phyloP scores from a whole-genome alignment of 345 rosid species.

The Brassica incana region DNA sequence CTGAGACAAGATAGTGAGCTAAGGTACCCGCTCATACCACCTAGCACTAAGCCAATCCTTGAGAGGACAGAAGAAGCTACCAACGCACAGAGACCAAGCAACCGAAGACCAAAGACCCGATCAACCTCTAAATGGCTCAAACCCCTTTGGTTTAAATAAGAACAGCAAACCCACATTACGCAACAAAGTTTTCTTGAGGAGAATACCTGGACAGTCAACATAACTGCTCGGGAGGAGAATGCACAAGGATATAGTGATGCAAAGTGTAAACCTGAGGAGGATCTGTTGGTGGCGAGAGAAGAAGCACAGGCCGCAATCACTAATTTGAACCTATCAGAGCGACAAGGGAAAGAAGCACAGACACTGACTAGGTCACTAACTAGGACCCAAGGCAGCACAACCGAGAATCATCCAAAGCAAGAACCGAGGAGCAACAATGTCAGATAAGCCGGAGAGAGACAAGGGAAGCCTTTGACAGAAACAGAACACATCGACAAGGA shows the following conservation, averaged over 20 bases:
- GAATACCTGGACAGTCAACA: not conserved
- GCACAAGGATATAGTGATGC: not conserved
- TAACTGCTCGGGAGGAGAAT: not conserved
- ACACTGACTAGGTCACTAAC: not conserved
- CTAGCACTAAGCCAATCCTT: not conserved
- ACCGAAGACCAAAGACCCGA: not conserved
- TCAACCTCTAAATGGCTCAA: not conserved
- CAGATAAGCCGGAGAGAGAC: not conserved
- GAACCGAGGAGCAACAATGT: not conserved
- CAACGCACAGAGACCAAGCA: not conserved
- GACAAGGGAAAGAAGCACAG: not conserved
- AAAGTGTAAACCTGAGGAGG: not conserved
- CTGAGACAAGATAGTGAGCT: not conserved
- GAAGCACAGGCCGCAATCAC: not conserved
- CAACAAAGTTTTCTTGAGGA: not conserved
- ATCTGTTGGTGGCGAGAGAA: not conserved
- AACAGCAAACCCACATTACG: not conserved
- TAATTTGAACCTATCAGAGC: not conserved
- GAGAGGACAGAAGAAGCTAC: not conserved
- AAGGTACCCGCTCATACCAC: not conserved
- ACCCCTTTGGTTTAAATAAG: not conserved
- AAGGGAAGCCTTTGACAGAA: not conserved
- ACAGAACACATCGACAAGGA: not conserved
- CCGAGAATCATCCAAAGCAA: not conserved
- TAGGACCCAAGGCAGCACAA: not conserved